Conservation (phyloP, 2,329 filamentous ascomycete genomes). For the Coleophoma crateriformis region DNA sequence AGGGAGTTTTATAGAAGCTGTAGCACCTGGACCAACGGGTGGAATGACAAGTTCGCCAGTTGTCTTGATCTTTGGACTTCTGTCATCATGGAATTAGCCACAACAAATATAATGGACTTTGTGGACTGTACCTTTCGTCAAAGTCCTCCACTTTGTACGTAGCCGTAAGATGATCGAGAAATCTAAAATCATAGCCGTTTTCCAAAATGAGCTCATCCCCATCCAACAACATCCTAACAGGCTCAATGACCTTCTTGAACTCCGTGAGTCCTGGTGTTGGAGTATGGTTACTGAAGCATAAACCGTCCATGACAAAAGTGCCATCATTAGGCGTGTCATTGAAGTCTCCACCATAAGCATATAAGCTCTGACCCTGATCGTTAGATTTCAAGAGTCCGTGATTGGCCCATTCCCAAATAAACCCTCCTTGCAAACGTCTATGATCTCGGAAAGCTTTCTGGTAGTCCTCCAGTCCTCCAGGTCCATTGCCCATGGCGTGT, state of each 20-base stretch:
- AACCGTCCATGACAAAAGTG: constrained; percentile 58
- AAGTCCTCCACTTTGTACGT: constrained; percentile 39
- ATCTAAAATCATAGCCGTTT: constrained; percentile 47
- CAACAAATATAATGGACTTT: no score
- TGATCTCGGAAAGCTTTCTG: constrained; percentile 47
- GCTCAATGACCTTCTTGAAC: constrained; percentile 52
- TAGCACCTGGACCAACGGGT: constrained; percentile 31
- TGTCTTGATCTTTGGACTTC: constrained; percentile 1
- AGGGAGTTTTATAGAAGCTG: constrained; percentile 28
- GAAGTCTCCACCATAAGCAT: constrained; percentile 38
- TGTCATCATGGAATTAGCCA: no score
- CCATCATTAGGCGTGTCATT: constrained; percentile 41
- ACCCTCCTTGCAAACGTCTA: constrained; percentile 39
- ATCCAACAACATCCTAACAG: constrained; percentile 36
- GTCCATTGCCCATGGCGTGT: constrained; percentile 70
- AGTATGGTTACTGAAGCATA: constrained; percentile 46
- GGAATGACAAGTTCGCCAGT: constrained; percentile 36
- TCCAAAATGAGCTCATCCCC: constrained; percentile 28
- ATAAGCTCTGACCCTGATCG: constrained; percentile 27
- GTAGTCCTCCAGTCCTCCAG: constrained; percentile 65
- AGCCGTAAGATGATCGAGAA: constrained; percentile 41
- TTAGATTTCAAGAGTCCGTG: constrained; percentile 27
- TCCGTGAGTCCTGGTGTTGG: constrained; percentile 52
- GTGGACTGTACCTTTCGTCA: constrained; percentile 27
- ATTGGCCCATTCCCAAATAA: constrained; percentile 37